Evolutionary conservation across 371 early-diverging fungal genomes (phyloP).

Genomic region (Entomophthora muscae): DNA sequence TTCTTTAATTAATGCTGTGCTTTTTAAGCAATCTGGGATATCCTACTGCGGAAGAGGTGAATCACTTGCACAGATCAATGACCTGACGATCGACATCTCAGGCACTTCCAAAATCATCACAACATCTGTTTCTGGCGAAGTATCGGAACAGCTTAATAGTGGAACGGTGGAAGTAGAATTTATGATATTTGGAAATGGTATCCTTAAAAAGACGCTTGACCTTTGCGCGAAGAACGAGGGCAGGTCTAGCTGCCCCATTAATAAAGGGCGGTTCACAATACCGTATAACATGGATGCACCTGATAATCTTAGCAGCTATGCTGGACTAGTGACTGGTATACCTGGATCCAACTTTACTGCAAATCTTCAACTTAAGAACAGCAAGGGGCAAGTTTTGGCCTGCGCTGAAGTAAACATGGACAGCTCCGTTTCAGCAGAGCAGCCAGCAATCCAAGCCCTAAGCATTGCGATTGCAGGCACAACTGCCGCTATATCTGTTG

Average conservation of each 20-base stretch:
- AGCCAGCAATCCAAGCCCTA: neutral
- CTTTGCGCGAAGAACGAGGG: neutral
- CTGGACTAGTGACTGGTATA: neutral
- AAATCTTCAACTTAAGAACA: neutral
- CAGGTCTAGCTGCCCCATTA: neutral
- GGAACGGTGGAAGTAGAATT: neutral
- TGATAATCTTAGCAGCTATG: neutral
- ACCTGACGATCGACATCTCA: neutral
- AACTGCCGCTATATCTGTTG: neutral
- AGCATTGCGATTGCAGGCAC: neutral
- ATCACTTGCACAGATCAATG: neutral
- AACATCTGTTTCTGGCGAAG: neutral
- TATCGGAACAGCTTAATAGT: neutral
- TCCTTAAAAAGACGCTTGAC: neutral
- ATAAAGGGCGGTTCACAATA: neutral
- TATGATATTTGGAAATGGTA: neutral
- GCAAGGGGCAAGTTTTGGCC: neutral
- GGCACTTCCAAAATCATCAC: neutral
- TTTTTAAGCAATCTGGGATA: neutral
- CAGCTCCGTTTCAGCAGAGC: neutral
- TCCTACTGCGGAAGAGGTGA: neutral
- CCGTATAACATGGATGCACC: neutral
- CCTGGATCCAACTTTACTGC: neutral
- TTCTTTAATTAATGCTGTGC: neutral
- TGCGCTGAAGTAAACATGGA: neutral